phyloP scores from a whole-genome alignment of 352 stramenopile species.

The Globisporangium acanthophoron region DNA sequence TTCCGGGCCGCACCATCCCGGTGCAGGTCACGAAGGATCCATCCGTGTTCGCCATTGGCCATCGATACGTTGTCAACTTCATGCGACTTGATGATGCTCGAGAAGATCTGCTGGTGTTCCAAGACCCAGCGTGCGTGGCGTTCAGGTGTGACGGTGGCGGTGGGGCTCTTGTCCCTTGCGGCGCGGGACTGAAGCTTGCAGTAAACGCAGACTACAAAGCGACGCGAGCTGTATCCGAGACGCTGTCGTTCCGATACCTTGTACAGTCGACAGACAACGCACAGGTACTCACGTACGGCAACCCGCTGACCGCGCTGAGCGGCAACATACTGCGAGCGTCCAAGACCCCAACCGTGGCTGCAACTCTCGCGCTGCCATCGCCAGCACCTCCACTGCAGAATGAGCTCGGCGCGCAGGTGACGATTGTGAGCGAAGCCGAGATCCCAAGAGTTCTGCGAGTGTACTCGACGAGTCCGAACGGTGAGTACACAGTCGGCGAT shows the following conservation, averaged over 20 bases:
- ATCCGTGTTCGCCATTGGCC: constrained; percentile 22
- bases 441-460: constrained; percentile 38
- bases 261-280: constrained; percentile 37
- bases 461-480: constrained; percentile 31
- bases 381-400: constrained; percentile 10
- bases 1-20: constrained; percentile 29
- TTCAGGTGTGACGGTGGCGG: constrained; percentile 44
- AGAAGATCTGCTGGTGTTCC: constrained; percentile 22
- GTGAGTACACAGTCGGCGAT: constrained; percentile 58
- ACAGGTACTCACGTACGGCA: constrained; percentile 20
- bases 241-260: constrained; percentile 49
- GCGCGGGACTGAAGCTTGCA: constrained; percentile 25
- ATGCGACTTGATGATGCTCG: constrained; percentile 28
- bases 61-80: constrained; percentile 50
- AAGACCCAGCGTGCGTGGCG: constrained; percentile 24
- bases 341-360: constrained; percentile 22
- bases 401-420: constrained; percentile 10
- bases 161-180: constrained; percentile 22
- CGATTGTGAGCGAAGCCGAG: constrained; percentile 27
- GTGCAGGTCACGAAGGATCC: constrained; percentile 42
- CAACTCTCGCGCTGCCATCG: constrained; percentile 21
- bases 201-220: constrained; percentile 47
- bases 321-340: constrained; percentile 43
- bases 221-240: constrained; percentile 26
- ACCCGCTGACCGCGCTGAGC: constrained; percentile 18